Conservation (phyloP, 2,329 filamentous ascomycete species). For the Coniochaeta sp. region DNA sequence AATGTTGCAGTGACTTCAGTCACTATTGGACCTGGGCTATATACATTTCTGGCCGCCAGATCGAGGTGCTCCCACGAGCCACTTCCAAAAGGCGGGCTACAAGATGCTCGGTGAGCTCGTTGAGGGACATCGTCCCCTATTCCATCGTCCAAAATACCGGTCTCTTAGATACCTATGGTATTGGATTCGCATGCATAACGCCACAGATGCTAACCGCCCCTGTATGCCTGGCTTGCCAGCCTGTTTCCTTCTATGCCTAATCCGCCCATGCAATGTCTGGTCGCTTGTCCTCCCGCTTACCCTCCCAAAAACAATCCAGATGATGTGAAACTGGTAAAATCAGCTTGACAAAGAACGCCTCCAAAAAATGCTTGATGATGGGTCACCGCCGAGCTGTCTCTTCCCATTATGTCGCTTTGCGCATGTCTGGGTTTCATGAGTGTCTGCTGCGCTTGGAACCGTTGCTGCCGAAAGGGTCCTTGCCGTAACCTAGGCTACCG, state of each 20-base stretch:
- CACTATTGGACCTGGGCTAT: neutral
- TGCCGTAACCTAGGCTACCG: constrained; percentile 51
- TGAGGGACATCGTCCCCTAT: neutral
- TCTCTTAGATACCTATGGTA: neutral
- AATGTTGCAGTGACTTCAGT: neutral
- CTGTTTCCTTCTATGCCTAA: neutral
- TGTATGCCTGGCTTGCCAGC: neutral
- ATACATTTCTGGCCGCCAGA: neutral
- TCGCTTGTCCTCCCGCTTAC: neutral
- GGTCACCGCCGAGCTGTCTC: neutral
- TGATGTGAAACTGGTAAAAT: neutral
- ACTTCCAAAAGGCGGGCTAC: neutral
- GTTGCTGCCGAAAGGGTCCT: constrained; percentile 46
- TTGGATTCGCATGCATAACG: neutral
- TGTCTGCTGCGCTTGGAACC: constrained; percentile 45
- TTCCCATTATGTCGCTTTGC: neutral
- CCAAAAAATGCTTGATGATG: neutral
- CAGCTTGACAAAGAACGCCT: neutral
- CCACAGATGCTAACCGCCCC: neutral
- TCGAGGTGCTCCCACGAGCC: neutral
- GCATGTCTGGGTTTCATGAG: constrained; percentile 17
- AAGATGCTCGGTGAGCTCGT: neutral
- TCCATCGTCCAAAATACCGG: neutral
- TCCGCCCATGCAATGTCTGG: neutral
- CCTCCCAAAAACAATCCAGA: neutral